Base-by-base conservation (phyloP, 176 grass and related monocot genomes). In the Paspalum notatum region DNA sequence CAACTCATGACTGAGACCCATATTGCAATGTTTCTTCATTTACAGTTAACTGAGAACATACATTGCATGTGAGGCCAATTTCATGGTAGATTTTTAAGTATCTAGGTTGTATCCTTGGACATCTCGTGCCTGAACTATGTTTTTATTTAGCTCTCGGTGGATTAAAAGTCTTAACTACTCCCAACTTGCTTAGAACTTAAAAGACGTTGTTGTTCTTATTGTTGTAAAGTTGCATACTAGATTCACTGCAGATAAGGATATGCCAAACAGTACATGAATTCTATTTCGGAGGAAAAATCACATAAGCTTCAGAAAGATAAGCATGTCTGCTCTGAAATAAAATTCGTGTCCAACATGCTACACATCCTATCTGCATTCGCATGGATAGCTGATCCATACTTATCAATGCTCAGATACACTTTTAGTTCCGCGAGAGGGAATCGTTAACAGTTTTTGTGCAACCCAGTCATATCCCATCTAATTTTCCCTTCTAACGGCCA, bases 401-500 rank as follows among this genome's bases (percentile, higher is more conserved):
- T 37, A 21, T 46, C 11, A 2, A 7, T 32, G n/a, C 25, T 42
- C 9, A 11, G 26, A 61, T 11, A 61, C 24, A 60, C 10, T 60
- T 61, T 61, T 61, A 27, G 22, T 61, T 61, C 14, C 25, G 6
- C 12, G 24, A 61, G 57, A 59, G 21, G 3, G 9, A 59, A 59
- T 1, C 46, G 11, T 48, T 13, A 12, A 4, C 11, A 13, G 18
- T 20, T 51, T 60, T 15, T 26, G n/a, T 26, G 26, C 62, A 26
- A 48, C 27, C 21, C 37, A 21, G 63, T 37, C 44, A 21, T 50
- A 73, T 52, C 27, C 8, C 74, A 49, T 58, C 40, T 64, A 12
- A 40, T 25, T 68, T 51, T 59, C 75, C 77, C 64, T 52, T 54
- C 61, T 38, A 62, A 60, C 73, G 45, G 24, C 42, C 47, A 63